Base-by-base conservation (phyloP, 2,329 filamentous ascomycete genomes). In the Pseudopyrenochaeta lycopersici region DNA sequence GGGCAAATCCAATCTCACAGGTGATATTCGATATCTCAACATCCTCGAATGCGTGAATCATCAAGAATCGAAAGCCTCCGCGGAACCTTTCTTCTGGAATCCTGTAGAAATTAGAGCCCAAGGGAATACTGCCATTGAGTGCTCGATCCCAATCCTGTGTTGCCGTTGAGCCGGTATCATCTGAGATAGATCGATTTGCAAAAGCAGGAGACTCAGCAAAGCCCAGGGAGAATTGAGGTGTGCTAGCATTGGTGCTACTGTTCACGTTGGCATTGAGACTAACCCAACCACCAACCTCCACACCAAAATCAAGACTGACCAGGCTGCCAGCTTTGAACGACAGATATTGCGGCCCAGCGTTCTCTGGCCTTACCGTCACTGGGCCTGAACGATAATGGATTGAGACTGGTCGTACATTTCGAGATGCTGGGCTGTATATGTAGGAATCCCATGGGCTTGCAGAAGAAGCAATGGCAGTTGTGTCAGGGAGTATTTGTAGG, bases 1-100 rank as follows among this genome's bases (percentile, higher is more conserved):
- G 81, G 48, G 82, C 79, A 46, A 83, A 82, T 2, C 69, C 73
- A 32, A 83, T 73, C 31, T 82, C 80, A 17, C 36, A 39, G n/a
- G 36, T 39, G 11, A 39, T 11, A 23, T 39, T 39, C 10, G 36
- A 39, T 39, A 39, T 23, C 4, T 39, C 20, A 12, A 45, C 42
- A 2, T 35, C n/a, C 11, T 49, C 23, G 15, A 49, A 17, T 6
- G 59, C 56, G n/a, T 40, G 43, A 17, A 62, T 58, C 2, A 51
- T 62, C 12, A 62, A 46, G 23, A 60, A 62, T 2, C 59, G 50
- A 18, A 62, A 62, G n/a, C 59, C 56, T 39, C 59, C 59, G 17
- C 59, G 53, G 17, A 60, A 60, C 21, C 31, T 57, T 30, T 62
- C 56, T 29, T 18, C 17, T 4, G 59, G 59, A 7, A 49, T 42